Conservation (phyloP, 2,329 filamentous ascomycete species). For the Fonsecaea erecta region DNA sequence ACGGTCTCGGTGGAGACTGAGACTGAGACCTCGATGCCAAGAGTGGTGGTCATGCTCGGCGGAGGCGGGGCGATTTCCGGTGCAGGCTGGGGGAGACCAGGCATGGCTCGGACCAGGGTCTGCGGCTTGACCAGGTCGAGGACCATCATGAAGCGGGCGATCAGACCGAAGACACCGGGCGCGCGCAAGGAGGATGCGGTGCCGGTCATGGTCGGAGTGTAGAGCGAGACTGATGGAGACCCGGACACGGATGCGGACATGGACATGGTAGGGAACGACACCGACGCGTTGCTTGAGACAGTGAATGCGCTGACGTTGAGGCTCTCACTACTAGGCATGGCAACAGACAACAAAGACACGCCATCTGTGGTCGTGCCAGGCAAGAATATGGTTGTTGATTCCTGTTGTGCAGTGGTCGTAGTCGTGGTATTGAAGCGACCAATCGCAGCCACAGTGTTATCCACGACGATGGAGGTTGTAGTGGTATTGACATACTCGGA, state of each 20-base stretch:
- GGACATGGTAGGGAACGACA: neutral
- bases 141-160: conserved; percentile 3
- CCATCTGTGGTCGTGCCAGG: neutral
- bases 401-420: neutral
- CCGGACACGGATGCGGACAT: neutral
- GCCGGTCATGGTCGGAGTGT: neutral
- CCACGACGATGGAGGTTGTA: neutral
- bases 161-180: conserved; percentile 5
- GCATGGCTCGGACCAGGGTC: neutral
- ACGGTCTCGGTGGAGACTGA: neutral
- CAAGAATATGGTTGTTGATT: neutral
- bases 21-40: neutral
- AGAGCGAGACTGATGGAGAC: neutral
- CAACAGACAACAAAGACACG: neutral
- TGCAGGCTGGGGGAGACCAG: neutral
- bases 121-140: neutral
- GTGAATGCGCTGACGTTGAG: neutral
- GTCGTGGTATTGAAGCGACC: neutral
- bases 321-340: neutral
- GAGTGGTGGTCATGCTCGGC: neutral
- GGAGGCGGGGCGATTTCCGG: neutral
- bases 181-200: conserved; percentile 10
- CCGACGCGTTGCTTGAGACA: neutral
- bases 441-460: neutral
- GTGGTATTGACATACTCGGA: neutral